A percentile compares a stretch with the other conserved stretches of the same genome.
Evolutionary conservation across 2,329 filamentous ascomycete genomes (phyloP).

Genomic region (Colletotrichum gigasporum): DNA sequence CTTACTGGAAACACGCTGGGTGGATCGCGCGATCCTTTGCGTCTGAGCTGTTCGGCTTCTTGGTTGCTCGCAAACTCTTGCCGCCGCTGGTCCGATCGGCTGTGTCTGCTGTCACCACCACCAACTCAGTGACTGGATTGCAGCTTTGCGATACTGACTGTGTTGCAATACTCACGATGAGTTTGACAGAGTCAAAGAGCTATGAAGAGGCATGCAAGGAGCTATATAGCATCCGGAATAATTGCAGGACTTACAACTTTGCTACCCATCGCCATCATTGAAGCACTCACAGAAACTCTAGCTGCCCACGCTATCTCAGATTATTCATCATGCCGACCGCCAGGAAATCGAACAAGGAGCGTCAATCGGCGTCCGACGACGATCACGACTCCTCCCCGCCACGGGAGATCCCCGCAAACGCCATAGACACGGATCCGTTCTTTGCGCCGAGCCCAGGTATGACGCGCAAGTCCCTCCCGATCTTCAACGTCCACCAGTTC

Average conservation of each 20-base stretch:
- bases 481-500: not conserved
- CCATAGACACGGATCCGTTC: not conserved
- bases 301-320: not conserved
- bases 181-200: not conserved
- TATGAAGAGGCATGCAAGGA: too few relatives aligned
- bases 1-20: not conserved
- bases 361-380: not conserved
- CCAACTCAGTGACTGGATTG: slow-evolving; percentile 7
- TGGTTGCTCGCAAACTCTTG: not conserved
- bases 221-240: not conserved
- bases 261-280: not conserved
- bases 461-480: not conserved
- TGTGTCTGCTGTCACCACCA: not conserved
- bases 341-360: not conserved
- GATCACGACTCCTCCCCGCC: too few relatives aligned
- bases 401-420: not conserved
- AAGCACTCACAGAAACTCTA: not conserved
- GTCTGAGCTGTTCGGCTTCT: not conserved
- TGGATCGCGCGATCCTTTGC: not conserved
- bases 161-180: not conserved
- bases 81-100: too few relatives aligned
- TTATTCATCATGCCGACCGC: not conserved
- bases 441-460: not conserved
- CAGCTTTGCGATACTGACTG: too few relatives aligned
- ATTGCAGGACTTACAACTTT: not conserved